Conservation (phyloP, 441 rosid species). For the Erodium texanum region DNA sequence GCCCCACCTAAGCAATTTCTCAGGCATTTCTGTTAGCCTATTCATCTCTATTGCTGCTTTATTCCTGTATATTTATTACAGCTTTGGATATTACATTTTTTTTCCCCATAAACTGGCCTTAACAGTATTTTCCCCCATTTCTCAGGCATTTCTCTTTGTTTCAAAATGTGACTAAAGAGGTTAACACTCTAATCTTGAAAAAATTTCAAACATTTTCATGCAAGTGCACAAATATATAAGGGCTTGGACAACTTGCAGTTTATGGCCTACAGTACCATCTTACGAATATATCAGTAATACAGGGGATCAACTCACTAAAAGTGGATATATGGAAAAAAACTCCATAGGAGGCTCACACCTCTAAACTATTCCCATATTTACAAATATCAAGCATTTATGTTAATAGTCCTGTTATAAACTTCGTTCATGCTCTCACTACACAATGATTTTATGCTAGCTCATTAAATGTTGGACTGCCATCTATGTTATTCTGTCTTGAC, state of each 20-base stretch:
- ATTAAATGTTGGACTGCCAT: background rate
- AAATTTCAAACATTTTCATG: background rate
- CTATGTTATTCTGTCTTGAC: background rate
- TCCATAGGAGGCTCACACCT: too few relatives aligned
- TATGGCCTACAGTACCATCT: background rate
- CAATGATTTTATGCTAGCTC: background rate
- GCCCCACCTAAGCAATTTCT: too few relatives aligned
- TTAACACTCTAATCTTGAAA: background rate
- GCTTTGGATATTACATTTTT: background rate
- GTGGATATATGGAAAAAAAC: too few relatives aligned
- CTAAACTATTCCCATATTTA: background rate
- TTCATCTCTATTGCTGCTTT: too few relatives aligned
- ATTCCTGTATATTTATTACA: too few relatives aligned
- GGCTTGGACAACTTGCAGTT: background rate
- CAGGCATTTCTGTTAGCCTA: too few relatives aligned
- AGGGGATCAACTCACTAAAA: background rate
- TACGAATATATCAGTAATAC: background rate
- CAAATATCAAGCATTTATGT: constrained; percentile 4
- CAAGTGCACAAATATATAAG: background rate
- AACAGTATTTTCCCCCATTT: background rate
- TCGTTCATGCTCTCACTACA: background rate
- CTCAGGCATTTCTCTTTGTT: background rate
- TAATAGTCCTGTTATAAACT: background rate
- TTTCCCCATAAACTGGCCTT: background rate
- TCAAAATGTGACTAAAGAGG: background rate